These are phyloP conservation scores for Candida pini DNA, from an alignment of 805 yeast genomes.

Conservation along the genomic window DNA sequence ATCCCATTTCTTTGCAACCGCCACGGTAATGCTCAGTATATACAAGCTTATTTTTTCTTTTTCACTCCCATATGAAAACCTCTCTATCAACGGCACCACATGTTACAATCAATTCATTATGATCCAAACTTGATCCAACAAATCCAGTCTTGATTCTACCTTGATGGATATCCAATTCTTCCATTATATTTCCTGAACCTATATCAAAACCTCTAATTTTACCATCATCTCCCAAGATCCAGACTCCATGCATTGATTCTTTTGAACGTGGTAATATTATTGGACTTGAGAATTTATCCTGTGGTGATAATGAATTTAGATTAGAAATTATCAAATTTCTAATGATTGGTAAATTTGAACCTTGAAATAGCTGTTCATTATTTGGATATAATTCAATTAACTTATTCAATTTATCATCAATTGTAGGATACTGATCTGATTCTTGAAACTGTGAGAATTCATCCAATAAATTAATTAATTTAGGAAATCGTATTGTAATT, in stretches of 20 bases:
- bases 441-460: conserved; percentile 5
- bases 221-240: conserved; percentile 73
- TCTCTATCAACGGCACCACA: conserved; percentile 45
- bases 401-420: conserved; percentile 3
- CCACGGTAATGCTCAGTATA: background rate
- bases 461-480: conserved; percentile 14
- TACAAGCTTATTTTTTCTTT: too few species aligned
- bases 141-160: conserved; percentile 47
- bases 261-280: conserved; percentile 28
- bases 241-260: conserved; percentile 53
- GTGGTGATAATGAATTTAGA: conserved; percentile 52
- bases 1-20: too few species aligned
- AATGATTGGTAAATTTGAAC: conserved; percentile 22
- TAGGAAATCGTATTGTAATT: conserved; percentile 46
- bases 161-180: conserved; percentile 30
- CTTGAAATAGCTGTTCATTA: conserved; percentile 17
- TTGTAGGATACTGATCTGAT: conserved; percentile 1
- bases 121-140: conserved; percentile 21
- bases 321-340: conserved; percentile 37
- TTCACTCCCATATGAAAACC: conserved; percentile 28
- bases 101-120: conserved; percentile 36
- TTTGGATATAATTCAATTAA: conserved; percentile 3
- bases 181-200: conserved; percentile 30
- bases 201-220: conserved; percentile 53
- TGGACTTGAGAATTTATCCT: conserved; percentile 59